A percentile compares a stretch with the other conserved stretches of the same genome.
Evolutionary conservation across 1,139 yeast genomes (phyloP).

Genomic region (Candida sp.): DNA sequence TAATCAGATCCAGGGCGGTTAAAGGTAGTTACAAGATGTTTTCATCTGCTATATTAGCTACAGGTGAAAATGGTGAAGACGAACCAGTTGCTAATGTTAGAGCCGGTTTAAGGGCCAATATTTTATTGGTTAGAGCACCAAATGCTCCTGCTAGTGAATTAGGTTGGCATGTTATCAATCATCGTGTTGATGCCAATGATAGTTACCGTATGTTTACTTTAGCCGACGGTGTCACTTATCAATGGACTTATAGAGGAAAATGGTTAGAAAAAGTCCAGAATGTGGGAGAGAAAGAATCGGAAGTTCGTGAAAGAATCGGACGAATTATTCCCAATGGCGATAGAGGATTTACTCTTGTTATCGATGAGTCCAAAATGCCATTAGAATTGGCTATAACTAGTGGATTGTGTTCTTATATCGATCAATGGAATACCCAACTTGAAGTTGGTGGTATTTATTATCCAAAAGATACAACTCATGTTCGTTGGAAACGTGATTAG

Average conservation of each 20-base stretch:
- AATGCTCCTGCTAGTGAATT: conserved; percentile 48
- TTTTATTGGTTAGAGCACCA: conserved; percentile 48
- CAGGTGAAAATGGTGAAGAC: conserved; percentile 46
- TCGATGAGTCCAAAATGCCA: conserved; percentile 53
- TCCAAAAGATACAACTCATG: conserved; percentile 47
- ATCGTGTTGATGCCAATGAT: conserved; percentile 60
- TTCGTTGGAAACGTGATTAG: conserved; percentile 63
- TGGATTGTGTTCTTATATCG: conserved; percentile 57
- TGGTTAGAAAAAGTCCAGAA: conserved; percentile 55
- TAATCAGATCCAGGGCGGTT: conserved; percentile 58
- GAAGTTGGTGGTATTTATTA: conserved; percentile 62
- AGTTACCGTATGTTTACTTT: conserved; percentile 56
- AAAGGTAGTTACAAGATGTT: conserved; percentile 63
- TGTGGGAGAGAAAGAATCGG: conserved; percentile 59
- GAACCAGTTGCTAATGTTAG: conserved; percentile 57
- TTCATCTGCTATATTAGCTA: conserved; percentile 31
- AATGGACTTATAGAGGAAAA: conserved; percentile 61
- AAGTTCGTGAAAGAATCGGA: conserved; percentile 58
- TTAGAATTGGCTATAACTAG: conserved; percentile 56
- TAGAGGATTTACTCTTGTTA: conserved; percentile 49
- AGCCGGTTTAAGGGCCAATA: conserved; percentile 59
- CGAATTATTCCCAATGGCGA: conserved; percentile 46
- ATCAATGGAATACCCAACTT: conserved; percentile 62
- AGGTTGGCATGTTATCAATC: conserved; percentile 63
- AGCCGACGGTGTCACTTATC: conserved; percentile 57